Conservation (phyloP, 257 asterid species). For the Rubia yunnanensis region DNA sequence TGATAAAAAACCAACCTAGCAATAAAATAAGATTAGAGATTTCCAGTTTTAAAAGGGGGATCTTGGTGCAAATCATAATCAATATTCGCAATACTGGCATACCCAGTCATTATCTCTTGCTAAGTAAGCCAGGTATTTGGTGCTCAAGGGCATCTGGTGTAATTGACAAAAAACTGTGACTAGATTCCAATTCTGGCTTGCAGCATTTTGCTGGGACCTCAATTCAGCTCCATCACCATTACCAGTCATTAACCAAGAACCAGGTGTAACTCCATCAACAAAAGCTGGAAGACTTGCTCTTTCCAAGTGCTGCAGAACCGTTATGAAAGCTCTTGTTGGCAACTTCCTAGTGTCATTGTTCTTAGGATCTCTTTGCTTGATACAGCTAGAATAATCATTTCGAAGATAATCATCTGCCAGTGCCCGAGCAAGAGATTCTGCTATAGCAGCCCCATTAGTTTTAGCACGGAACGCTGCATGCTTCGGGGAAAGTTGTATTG, state of each 20-base stretch:
- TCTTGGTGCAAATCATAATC: not conserved
- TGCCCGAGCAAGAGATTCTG: conserved; percentile 87
- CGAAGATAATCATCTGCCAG: conserved; percentile 87
- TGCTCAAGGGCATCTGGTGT: conserved; percentile 80
- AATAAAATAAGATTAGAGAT: conserved; percentile 18
- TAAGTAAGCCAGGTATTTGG: conserved; percentile 79
- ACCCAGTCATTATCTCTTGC: conserved; percentile 99
- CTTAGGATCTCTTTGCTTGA: conserved; percentile 36
- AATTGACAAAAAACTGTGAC: conserved; percentile 83
- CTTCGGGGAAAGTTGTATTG: conserved; percentile 43
- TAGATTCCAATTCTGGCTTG: conserved; percentile 88
- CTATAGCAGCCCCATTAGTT: conserved; percentile 46
- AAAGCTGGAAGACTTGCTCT: conserved; percentile 73
- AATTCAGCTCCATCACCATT: conserved; percentile 75
- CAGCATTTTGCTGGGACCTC: conserved; percentile 83
- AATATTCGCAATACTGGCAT: conserved; percentile 18
- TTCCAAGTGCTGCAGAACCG: conserved; percentile 90
- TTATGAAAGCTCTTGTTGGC: conserved; percentile 70
- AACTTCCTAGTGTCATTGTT: conserved; percentile 27
- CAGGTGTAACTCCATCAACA: conserved; percentile 65
- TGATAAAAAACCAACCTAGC: conserved; percentile 88
- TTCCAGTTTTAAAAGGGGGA: not conserved
- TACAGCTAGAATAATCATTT: conserved; percentile 34
- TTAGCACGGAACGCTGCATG: conserved; percentile 46
- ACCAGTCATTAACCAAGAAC: conserved; percentile 84